Conservation (phyloP, 768 basidiomycete genomes). For the Mycena galericulata region DNA sequence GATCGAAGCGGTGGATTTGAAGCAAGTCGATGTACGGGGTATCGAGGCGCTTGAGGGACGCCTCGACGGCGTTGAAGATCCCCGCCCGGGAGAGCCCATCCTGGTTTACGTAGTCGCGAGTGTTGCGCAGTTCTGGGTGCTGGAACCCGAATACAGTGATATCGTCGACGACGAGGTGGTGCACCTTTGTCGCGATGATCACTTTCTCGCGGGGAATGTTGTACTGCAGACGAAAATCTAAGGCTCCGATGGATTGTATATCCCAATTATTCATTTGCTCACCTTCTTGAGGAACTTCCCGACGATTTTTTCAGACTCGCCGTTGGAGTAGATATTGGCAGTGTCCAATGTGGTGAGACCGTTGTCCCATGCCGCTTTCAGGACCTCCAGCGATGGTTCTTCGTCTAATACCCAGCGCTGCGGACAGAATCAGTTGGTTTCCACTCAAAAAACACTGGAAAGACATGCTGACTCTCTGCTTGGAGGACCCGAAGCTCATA, state of each 20-base stretch:
- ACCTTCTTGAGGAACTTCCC: conserved; percentile 55
- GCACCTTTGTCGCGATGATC: conserved; percentile 38
- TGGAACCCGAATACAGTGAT: neutral
- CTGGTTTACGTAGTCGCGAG: conserved; percentile 40
- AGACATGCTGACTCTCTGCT: conserved; percentile 29
- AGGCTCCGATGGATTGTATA: too few species aligned
- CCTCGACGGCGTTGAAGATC: conserved; percentile 51
- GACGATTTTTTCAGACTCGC: conserved; percentile 54
- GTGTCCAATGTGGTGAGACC: conserved; percentile 55
- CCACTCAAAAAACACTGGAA: neutral
- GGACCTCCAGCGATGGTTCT: conserved; percentile 55
- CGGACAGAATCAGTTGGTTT: conserved; percentile 22
- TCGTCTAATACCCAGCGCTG: conserved; percentile 63
- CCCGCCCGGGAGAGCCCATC: conserved; percentile 41
- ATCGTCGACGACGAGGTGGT: conserved; percentile 31
- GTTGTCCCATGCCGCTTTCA: conserved; percentile 58
- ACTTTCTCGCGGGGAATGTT: conserved; percentile 40
- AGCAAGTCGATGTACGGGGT: conserved; percentile 48
- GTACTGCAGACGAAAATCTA: too few species aligned
- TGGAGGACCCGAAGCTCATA: conserved; percentile 39
- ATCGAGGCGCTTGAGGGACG: conserved; percentile 42
- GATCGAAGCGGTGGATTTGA: conserved; percentile 59
- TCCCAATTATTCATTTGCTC: neutral
- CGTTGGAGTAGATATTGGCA: conserved; percentile 52
- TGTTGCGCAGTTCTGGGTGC: neutral